phyloP scores from a whole-genome alignment of 139 green algal species.

The Yamagishiella unicocca region DNA sequence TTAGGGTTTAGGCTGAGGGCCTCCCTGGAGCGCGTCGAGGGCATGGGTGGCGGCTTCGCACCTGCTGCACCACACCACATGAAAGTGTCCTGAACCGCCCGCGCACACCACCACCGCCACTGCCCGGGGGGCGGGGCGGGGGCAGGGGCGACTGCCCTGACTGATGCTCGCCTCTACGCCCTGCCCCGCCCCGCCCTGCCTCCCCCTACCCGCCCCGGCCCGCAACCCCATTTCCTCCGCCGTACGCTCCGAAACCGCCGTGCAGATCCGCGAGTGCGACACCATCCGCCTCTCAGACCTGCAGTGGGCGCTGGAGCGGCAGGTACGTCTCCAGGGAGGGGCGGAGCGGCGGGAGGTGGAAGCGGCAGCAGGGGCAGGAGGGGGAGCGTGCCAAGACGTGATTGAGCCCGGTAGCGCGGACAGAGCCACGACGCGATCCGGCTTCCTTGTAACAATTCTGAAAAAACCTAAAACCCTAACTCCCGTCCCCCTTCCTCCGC shows the following conservation, averaged over 20 bases:
- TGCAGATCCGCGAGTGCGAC: conserved; percentile 16
- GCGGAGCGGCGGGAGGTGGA: background rate
- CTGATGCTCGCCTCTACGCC: too few relatives aligned
- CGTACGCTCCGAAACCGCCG: background rate
- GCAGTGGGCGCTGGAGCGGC: conserved; percentile 35
- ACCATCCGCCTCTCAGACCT: background rate
- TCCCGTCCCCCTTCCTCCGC: background rate
- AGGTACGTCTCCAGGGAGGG: background rate
- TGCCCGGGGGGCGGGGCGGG: too few relatives aligned
- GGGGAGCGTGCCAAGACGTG: background rate
- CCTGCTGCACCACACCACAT: too few relatives aligned
- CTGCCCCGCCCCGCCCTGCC: background rate
- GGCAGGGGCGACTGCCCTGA: too few relatives aligned
- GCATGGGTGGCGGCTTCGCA: too few relatives aligned
- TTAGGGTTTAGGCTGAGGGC: too few relatives aligned
- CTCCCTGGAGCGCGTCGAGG: too few relatives aligned
- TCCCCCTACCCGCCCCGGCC: background rate
- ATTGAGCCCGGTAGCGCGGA: background rate
- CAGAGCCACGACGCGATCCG: background rate
- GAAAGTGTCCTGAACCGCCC: background rate
- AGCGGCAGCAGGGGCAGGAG: background rate
- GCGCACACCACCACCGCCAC: background rate
- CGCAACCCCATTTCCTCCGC: background rate
- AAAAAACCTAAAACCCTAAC: background rate
- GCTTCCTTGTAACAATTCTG: background rate